phyloP scores from a whole-genome alignment of 495 filamentous ascomycete species.

The Massariosphaeria phaeospora region DNA sequence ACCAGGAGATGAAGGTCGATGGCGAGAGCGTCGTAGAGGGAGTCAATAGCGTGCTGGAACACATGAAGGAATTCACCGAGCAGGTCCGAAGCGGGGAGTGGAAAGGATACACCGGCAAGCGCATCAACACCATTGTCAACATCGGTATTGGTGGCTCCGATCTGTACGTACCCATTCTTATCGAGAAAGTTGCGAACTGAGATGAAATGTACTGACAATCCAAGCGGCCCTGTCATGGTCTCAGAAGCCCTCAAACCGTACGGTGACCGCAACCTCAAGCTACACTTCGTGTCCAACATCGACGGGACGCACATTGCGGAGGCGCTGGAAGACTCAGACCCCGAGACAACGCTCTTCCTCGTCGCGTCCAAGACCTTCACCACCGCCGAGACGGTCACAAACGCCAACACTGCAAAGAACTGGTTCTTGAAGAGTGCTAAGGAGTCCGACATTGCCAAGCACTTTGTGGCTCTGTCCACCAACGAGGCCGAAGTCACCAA shows the following conservation, averaged over 20 bases:
- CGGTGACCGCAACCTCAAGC: conserved; percentile 70
- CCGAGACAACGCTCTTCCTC: conserved; percentile 95
- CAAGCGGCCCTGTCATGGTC: conserved; percentile 95
- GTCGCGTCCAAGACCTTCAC: conserved; percentile 99
- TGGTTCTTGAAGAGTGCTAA: conserved; percentile 92
- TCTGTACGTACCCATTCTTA: conserved; percentile 56
- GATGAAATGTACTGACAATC: conserved; percentile 8
- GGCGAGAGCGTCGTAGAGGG: conserved; percentile 94
- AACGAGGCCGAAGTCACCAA: conserved; percentile 93
- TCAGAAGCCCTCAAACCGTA: conserved; percentile 95
- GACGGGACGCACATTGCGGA: conserved; percentile 97
- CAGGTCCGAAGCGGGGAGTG: conserved; percentile 90
- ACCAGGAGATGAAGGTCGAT: conserved; percentile 84
- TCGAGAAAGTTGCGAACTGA: not conserved
- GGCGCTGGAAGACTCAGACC: conserved; percentile 79
- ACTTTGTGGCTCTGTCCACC: conserved; percentile 97
- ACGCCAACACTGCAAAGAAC: conserved; percentile 90
- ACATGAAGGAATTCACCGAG: conserved; percentile 96
- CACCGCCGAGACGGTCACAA: conserved; percentile 93
- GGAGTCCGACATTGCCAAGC: conserved; percentile 83
- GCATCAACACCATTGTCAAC: conserved; percentile 92
- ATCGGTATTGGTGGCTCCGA: conserved; percentile 98
- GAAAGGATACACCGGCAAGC: conserved; percentile 99
- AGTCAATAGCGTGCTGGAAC: conserved; percentile 83
- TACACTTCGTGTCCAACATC: conserved; percentile 99